Percentiles rank a stretch among this genome's conserved stretches.
Conservation (phyloP, 75 land plant species). For the Sequoiadendron giganteum region DNA sequence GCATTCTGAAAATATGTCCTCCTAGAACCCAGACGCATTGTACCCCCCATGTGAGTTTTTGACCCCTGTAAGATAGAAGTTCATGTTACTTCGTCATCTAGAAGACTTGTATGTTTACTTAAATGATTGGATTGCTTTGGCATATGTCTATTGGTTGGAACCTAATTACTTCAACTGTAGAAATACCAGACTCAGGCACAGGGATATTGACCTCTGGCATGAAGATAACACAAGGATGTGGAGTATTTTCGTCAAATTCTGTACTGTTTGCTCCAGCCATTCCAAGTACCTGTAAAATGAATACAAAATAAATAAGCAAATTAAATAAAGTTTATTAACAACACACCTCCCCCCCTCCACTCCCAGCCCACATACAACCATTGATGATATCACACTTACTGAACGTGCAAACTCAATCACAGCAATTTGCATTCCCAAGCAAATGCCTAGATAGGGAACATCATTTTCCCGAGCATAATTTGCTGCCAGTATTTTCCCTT, state of each 20-base stretch:
- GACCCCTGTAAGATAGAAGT: slow-evolving; percentile 28
- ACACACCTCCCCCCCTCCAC: background rate
- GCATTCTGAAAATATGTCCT: slow-evolving; percentile 34
- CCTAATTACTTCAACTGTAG: slow-evolving; percentile 40
- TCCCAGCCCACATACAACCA: background rate
- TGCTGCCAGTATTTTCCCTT: slow-evolving; percentile 93
- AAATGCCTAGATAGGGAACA: slow-evolving; percentile 87
- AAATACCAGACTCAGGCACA: background rate
- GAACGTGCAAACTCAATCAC: slow-evolving; percentile 91
- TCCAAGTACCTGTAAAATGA: slow-evolving; percentile 47
- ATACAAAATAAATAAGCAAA: background rate
- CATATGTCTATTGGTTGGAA: background rate
- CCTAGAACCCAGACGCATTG: slow-evolving; percentile 50
- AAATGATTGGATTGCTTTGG: background rate
- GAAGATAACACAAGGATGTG: slow-evolving; percentile 81
- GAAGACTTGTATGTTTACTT: background rate
- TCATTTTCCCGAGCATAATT: slow-evolving; percentile 85
- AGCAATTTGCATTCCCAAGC: slow-evolving; percentile 98
- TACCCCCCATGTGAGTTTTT: slow-evolving; percentile 52
- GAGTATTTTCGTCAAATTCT: slow-evolving; percentile 76
- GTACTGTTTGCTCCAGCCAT: slow-evolving; percentile 84
- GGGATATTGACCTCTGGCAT: slow-evolving; percentile 90
- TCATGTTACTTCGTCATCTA: background rate
- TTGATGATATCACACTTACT: slow-evolving; percentile 17
- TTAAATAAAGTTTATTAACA: background rate